Evolutionary conservation across 1,139 yeast species (phyloP), one percentile per base, ranked within the genome.

Genomic region (Candida sp.): DNA sequence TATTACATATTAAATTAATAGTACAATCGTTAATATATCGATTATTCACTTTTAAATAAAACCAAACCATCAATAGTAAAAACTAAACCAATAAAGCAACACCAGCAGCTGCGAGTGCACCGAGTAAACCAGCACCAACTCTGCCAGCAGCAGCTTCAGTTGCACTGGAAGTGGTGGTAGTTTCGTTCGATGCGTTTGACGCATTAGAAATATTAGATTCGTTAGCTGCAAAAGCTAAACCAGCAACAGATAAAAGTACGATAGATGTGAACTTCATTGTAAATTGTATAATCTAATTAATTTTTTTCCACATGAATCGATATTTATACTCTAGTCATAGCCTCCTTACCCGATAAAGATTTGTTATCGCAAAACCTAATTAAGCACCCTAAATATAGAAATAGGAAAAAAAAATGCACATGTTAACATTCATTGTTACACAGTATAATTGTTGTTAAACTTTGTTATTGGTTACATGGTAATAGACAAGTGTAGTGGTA

Each of bases 81-180:
- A 15, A 15, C 29, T 68, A 70, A 56, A 70, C 66, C 54, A 70
- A 66, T 57, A 70, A 67, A 65, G 75, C 75, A 60, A 69, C 69
- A 61, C 72, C 75, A 54, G 73, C 75, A 47, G 75, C 75, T 46
- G 75, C 75, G 51, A 69, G 66, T 48, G 72, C 73, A 58, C 74
- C 54, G 39, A 51, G 47, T 33, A 48, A 44, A 43, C 53, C 68
- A 40, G 54, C 54, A 8, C 29, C 29, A 25, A 25, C 29, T 25
- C 29, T 25, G 29, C 3, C 29, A 48, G 69, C 65, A 56, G 69
- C 70, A 46, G 61, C 67, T 41, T 56, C 29, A 11, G 58, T 51
- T 55, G 56, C 47, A 56, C 61, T 25, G 7, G 29, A 8, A 47
- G 58, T 61, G 52, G 58, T 63, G 49, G 54, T 58, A 15, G 19